Evolutionary conservation across 208 protist genomes (phyloP), one percentile per base, ranked within the genome.

Genomic region (Phytomonas sp.): DNA sequence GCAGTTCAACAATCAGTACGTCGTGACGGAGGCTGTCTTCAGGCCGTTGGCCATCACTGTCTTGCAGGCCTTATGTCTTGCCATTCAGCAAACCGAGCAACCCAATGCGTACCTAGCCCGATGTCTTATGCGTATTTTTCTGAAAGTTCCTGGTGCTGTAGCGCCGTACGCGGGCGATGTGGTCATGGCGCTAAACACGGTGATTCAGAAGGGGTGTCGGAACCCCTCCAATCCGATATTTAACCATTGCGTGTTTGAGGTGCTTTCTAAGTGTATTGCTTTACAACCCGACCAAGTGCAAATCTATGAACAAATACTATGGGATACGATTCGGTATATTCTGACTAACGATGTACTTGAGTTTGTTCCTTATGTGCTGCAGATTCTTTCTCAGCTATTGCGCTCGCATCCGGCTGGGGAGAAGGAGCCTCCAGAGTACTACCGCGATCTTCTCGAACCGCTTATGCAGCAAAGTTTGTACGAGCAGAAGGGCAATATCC

Each of bases 201-300:
- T 86, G 10, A 77, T 96, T 37, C 66, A 62, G 34, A 30, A 61
- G 16, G 94, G 96, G 16, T 77, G 77, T 32, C 91, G 90, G 64
- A 98, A 98, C 73, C 95, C 96, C 37, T 84, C 76, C 23, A 98
- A 98, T 71, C 95, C 97, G 11, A 64, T 88, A 33, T 99, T 97
- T 81, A 98, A 97, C 72, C 94, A 99, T 70, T 98, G 91, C 71
- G 83, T 99, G 65, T 99, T 99, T 65, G 98, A 99, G 71, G 81
- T 92, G 16, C 75, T 98, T 71, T 97, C 96, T 29, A 84, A 86
- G 40, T 89, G 97, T 45, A 89, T 98, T 42, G 89, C 87, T 34
- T 60, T 87, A 16, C 71, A 77, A 33, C 83, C 83, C 12, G 40
- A 77, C 29, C 71, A 83, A 45, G 73, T 80, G 5, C 30, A 69